Conservation (phyloP, 2,329 filamentous ascomycete genomes). For the Claviceps monticola region DNA sequence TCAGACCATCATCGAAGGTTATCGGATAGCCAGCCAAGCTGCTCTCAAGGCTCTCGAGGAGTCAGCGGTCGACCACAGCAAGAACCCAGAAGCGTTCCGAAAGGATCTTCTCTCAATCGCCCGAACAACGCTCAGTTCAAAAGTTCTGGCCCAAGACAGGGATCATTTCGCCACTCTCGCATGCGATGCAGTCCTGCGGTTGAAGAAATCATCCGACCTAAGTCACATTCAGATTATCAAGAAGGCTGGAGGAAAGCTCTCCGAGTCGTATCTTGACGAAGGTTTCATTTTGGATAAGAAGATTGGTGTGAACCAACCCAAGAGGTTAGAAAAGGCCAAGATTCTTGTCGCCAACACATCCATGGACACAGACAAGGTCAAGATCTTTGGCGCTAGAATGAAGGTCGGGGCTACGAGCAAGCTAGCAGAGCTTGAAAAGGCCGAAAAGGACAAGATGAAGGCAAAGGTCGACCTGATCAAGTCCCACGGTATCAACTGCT, state of each 20-base stretch:
- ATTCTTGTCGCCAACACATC: slow-evolving; percentile 95
- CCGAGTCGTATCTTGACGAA: slow-evolving; percentile 93
- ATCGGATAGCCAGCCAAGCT: slow-evolving; percentile 88
- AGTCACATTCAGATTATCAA: slow-evolving; percentile 99
- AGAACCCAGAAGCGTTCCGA: slow-evolving; percentile 68
- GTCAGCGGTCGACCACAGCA: slow-evolving; percentile 80
- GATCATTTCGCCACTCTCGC: slow-evolving; percentile 84
- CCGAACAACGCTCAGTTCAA: slow-evolving; percentile 89
- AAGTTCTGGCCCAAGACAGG: slow-evolving; percentile 88
- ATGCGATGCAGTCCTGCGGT: slow-evolving; percentile 77
- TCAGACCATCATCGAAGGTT: slow-evolving; percentile 98
- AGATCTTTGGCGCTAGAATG: slow-evolving; percentile 94
- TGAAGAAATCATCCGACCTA: slow-evolving; percentile 82
- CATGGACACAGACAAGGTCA: slow-evolving; percentile 99
- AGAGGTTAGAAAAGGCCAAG: slow-evolving; percentile 93
- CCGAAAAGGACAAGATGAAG: slow-evolving; percentile 98
- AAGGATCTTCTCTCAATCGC: slow-evolving; percentile 85
- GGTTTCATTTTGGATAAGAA: slow-evolving; percentile 99
- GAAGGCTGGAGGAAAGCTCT: slow-evolving; percentile 94
- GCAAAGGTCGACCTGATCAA: slow-evolving; percentile 98
- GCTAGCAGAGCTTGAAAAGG: slow-evolving; percentile 95
- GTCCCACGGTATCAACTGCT: slow-evolving; percentile 97
- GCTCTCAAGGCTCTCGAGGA: slow-evolving; percentile 74
- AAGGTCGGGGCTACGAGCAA: slow-evolving; percentile 95
- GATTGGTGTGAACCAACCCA: slow-evolving; percentile 97